phyloP scores from a whole-genome alignment of 2,329 filamentous ascomycete species.

The Parastagonospora avenae region DNA sequence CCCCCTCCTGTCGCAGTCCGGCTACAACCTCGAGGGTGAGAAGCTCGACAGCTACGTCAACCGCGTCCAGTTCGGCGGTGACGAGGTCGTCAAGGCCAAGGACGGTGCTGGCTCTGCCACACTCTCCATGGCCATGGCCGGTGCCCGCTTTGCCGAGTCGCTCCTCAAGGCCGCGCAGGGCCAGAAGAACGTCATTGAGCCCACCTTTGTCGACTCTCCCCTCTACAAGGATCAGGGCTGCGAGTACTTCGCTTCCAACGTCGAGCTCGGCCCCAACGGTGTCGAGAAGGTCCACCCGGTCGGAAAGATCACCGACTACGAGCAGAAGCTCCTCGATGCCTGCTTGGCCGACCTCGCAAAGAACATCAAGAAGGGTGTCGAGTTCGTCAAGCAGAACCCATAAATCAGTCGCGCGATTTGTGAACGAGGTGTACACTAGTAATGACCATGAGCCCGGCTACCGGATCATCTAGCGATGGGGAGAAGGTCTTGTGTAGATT shows the following conservation, averaged over 20 bases:
- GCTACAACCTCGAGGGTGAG: conserved; percentile 82
- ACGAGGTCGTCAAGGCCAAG: conserved; percentile 99
- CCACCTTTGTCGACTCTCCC: conserved; percentile 94
- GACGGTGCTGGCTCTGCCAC: conserved; percentile 96
- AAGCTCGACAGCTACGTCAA: conserved; percentile 78
- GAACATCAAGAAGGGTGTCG: conserved; percentile 91
- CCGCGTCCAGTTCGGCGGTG: conserved; percentile 98
- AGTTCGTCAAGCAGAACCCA: conserved; percentile 66
- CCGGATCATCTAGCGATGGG: conserved; percentile 18
- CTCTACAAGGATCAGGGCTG: conserved; percentile 98
- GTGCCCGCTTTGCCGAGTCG: conserved; percentile 83
- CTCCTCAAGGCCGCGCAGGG: conserved; percentile 91
- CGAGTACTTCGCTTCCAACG: conserved; percentile 94
- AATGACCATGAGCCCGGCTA: conserved; percentile 26
- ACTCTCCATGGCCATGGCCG: conserved; percentile 98
- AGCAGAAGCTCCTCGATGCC: conserved; percentile 88
- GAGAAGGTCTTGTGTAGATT: conserved; percentile 24
- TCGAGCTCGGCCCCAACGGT: conserved; percentile 95
- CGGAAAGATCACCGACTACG: conserved; percentile 80
- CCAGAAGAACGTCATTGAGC: conserved; percentile 94
- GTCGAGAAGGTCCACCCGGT: conserved; percentile 91
- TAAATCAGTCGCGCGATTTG: conserved; percentile 20
- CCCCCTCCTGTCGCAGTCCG: conserved; percentile 93
- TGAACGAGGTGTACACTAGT: conserved; percentile 34
- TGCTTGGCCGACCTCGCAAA: conserved; percentile 83